phyloP scores from a whole-genome alignment of 257 asterid species.

The Fraxinus americana region DNA sequence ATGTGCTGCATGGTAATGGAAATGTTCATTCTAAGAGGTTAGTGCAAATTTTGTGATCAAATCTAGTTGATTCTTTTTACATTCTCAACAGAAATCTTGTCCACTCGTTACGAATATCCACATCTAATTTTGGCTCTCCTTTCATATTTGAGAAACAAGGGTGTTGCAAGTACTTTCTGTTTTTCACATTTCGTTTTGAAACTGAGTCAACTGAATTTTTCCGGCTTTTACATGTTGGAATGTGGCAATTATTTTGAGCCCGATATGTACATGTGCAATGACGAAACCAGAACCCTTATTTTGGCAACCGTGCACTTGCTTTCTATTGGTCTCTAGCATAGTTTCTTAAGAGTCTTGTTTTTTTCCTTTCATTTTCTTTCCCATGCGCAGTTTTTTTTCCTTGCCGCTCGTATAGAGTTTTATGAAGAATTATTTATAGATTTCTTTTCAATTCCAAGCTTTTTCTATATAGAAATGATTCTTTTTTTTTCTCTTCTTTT shows the following conservation, averaged over 20 bases:
- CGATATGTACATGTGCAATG: not conserved
- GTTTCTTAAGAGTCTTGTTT: not conserved
- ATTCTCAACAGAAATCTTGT: not conserved
- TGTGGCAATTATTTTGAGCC: not conserved
- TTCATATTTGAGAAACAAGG: not conserved
- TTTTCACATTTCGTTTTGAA: not conserved
- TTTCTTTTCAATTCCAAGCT: not conserved
- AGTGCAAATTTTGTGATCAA: conserved; percentile 22
- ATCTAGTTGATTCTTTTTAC: conserved; percentile 16
- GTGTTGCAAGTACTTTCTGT: not conserved
- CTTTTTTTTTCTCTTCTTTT: not conserved
- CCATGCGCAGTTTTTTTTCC: not conserved
- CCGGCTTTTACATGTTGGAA: not conserved
- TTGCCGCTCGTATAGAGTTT: not conserved
- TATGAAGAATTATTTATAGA: not conserved
- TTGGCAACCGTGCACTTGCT: not conserved
- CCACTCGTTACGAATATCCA: conserved; percentile 22
- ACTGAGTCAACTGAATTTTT: not conserved
- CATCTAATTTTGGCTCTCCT: conserved; percentile 5
- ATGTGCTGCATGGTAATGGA: conserved; percentile 5
- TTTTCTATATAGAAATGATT: not conserved
- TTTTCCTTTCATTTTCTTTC: not conserved
- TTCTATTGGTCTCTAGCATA: not conserved
- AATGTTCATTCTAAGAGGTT: conserved; percentile 23
- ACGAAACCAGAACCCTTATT: not conserved